Evolutionary conservation across 1,284 basidiomycete genomes (phyloP), one percentile per base, ranked within the genome.

Genomic region (Leccinum pallidistipes): DNA sequence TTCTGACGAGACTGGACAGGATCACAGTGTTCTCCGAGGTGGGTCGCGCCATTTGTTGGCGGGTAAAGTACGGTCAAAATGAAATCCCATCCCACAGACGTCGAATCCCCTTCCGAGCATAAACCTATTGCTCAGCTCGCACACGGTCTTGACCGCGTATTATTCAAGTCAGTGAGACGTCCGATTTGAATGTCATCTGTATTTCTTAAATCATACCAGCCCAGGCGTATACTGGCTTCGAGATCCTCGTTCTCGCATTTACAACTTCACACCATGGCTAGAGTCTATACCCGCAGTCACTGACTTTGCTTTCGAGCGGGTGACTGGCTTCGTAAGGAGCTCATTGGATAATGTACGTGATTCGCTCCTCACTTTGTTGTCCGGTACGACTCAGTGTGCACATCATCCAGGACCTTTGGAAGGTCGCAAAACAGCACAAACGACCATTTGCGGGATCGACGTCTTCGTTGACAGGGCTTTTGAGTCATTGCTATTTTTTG

Each of bases 191-290:
- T 51, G 18, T 9, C 49, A 27, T n/a, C 7, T 11, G 14, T 51
- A 27, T 47, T 5, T n/a, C 27, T 29, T 5, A 51, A 51, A 14
- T 47, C 27, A 10, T 54, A 61, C 49, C 56, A 95, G 93, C 67
- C 92, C 93, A 3, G 95, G 95, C n/a, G 90, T 97, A 0, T 92
- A 97, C 71, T 94, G 92, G 87, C 76, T 98, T 2, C 86, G 88
- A 68, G 95, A 99, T 69, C 91, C 93, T 1, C 83, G 93, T 9
- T 92, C 94, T 0, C 83, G 86, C 6, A 90, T 94, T 7, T 97
- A 94, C 78, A 97, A 97, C 73, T 98, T 94, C 71, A 77, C 87
- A 0, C 84, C 86, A 1, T 84, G 83, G 69, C 77, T 94, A 3
- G 84, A 90, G 71, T 77, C 77, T 7, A 86, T 98, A 51, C 92